Evolutionary conservation across 805 yeast species (phyloP).

Genomic region (Candida montana): DNA sequence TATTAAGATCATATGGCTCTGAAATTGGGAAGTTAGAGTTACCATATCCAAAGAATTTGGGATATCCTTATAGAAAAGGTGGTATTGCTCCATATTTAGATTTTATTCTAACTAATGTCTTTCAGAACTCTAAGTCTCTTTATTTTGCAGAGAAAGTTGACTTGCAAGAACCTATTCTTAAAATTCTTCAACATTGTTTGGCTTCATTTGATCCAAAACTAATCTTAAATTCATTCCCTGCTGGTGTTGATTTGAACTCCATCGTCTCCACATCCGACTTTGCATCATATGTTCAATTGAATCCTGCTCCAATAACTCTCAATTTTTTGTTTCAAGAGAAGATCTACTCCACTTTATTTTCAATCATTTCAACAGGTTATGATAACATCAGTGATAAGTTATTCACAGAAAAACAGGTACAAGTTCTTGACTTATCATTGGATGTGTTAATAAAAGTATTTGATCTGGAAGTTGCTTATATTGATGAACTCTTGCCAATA

Average conservation of each 20-base stretch:
- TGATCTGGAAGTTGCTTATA: slow-evolving; percentile 52
- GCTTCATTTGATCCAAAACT: slow-evolving; percentile 47
- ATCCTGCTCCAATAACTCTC: slow-evolving; percentile 64
- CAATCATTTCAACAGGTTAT: slow-evolving; percentile 51
- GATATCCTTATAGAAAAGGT: slow-evolving; percentile 50
- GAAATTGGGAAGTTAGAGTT: slow-evolving; percentile 36
- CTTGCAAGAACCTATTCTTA: slow-evolving; percentile 51
- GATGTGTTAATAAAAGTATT: slow-evolving; percentile 41
- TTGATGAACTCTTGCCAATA: slow-evolving; percentile 49
- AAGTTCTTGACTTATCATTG: slow-evolving; percentile 37
- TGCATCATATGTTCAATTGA: slow-evolving; percentile 49
- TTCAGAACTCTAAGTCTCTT: slow-evolving; percentile 45
- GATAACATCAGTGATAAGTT: slow-evolving; percentile 46
- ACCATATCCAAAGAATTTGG: slow-evolving; percentile 60
- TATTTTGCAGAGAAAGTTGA: slow-evolving; percentile 30
- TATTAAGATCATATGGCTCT: slow-evolving; percentile 27
- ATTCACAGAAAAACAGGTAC: slow-evolving; percentile 28
- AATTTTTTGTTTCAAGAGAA: slow-evolving; percentile 57
- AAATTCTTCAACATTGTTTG: slow-evolving; percentile 44
- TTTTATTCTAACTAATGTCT: slow-evolving; percentile 60
- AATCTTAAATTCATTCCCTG: slow-evolving; percentile 47
- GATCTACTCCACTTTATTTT: slow-evolving; percentile 51
- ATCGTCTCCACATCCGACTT: slow-evolving; percentile 42
- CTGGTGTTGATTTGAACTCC: slow-evolving; percentile 44
- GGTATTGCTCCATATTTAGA: slow-evolving; percentile 83